These are phyloP conservation scores for Astragalus membranaceus DNA, from an alignment of 306 rosid species.

Conservation along the genomic window DNA sequence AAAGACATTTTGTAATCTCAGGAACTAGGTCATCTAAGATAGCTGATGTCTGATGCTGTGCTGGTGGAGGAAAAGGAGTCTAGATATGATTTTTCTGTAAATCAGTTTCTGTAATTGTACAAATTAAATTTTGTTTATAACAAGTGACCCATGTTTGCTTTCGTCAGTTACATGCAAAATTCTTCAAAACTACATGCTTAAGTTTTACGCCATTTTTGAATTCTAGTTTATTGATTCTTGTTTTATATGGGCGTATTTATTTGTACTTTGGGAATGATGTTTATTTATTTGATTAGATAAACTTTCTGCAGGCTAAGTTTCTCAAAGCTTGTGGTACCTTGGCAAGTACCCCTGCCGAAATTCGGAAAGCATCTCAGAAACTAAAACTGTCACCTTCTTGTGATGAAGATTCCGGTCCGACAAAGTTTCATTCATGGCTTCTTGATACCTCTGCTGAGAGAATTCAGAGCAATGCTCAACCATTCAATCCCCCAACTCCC, in stretches of 20 bases:
- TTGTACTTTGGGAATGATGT: conserved; percentile 7
- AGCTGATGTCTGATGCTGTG: background rate
- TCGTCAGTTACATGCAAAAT: background rate
- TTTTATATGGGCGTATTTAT: background rate
- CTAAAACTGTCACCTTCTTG: conserved; percentile 38
- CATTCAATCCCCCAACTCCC: conserved; percentile 46
- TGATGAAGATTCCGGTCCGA: conserved; percentile 31
- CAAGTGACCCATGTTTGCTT: background rate
- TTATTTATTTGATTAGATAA: background rate
- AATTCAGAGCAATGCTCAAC: conserved; percentile 30
- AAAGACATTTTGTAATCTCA: background rate
- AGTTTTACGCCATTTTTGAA: background rate
- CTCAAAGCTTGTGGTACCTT: conserved; percentile 73
- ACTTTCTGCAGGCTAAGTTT: conserved; percentile 66
- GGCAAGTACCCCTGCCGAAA: conserved; percentile 58
- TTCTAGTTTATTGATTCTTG: background rate
- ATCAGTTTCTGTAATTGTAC: background rate
- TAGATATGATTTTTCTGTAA: background rate
- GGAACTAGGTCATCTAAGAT: background rate
- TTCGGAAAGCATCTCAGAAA: conserved; percentile 47
- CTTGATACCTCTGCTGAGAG: conserved; percentile 41
- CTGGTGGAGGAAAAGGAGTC: background rate
- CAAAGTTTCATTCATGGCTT: conserved; percentile 48
- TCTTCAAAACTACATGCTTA: background rate
- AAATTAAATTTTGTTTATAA: background rate